Base-by-base conservation (phyloP, 305 asterid species). In the Fraxinus baroniana region DNA sequence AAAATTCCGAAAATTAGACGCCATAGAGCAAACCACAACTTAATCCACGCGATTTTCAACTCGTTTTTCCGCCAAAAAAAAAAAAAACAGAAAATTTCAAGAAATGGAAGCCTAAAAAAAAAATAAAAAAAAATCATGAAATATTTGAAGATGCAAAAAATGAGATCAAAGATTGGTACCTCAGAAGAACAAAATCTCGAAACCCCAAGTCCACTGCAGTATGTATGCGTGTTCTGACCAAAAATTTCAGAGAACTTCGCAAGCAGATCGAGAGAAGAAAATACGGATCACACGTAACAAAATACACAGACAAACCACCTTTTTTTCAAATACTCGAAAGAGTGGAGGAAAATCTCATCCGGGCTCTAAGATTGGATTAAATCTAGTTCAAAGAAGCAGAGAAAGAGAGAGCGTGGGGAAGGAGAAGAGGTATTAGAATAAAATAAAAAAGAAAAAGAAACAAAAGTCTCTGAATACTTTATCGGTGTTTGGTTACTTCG, bases 141-240 rank as follows among this genome's bases (percentile, higher is more conserved):
- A 49, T 49, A 49, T 49, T 17, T 81, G 62, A 81, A 85, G 78
- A 64, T 74, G 71, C 9, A 12, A 78, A 28, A 83, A 80, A 79
- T 80, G 71, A 78, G 84, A 86, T 84, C 86, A 85, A 86, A 49
- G 89, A 91, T 87, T 87, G 84, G 55, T 57, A 87, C 90, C 89
- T 86, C 33, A 36, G 77, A 28, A 7, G 4, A 70, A 12, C 75
- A 24, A 71, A 68, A 13, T 39, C 84, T 72, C 33, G 71, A 77
- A 78, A 84, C 30, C 74, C 83, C 78, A 62, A 78, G 55, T 70
- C 81, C 84, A 57, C 73, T 36, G 70, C 74, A 7, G 10, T 60
- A 60, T 80, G 55, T 55, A 77, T 46, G 76, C n/a, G 82, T 55
- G 71, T 74, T 74, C 81, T 55, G 82, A 78, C 86, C 74, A 83